A percentile compares a stretch with the other conserved stretches of the same genome.
Evolutionary conservation across 129 eudicot genomes (phyloP).

Genomic region (Lonicera japonica): DNA sequence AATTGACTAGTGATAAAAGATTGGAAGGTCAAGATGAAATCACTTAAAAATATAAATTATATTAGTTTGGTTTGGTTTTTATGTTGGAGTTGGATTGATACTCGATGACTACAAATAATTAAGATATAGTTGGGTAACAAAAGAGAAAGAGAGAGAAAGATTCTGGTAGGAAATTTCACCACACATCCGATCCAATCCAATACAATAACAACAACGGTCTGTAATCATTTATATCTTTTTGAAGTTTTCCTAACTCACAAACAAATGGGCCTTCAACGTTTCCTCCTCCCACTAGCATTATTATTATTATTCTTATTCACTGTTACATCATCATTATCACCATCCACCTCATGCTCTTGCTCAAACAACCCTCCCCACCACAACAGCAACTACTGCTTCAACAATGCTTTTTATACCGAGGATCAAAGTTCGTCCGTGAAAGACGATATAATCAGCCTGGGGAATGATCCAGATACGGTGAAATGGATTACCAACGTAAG

Average conservation of each 20-base stretch:
- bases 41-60: too few relatives aligned
- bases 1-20: too few relatives aligned
- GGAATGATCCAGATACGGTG: conserved; percentile 24
- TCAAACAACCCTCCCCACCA: background rate
- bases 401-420: conserved; percentile 3
- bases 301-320: background rate
- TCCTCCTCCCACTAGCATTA: background rate
- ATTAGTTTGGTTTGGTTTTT: too few relatives aligned
- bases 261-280: background rate
- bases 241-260: background rate
- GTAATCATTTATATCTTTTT: background rate
- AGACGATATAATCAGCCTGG: conserved; percentile 25
- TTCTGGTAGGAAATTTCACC: too few relatives aligned
- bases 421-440: conserved; percentile 19
- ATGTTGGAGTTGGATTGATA: too few relatives aligned
- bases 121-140: too few relatives aligned
- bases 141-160: too few relatives aligned
- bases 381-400: background rate
- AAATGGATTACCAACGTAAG: conserved; percentile 52
- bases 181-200: too few relatives aligned
- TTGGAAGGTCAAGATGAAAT: too few relatives aligned
- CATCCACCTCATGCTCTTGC: background rate
- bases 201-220: too few relatives aligned
- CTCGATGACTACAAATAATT: too few relatives aligned
- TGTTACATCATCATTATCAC: background rate